Base-by-base conservation (phyloP, 441 rosid species). In the Gossypium gossypioides region DNA sequence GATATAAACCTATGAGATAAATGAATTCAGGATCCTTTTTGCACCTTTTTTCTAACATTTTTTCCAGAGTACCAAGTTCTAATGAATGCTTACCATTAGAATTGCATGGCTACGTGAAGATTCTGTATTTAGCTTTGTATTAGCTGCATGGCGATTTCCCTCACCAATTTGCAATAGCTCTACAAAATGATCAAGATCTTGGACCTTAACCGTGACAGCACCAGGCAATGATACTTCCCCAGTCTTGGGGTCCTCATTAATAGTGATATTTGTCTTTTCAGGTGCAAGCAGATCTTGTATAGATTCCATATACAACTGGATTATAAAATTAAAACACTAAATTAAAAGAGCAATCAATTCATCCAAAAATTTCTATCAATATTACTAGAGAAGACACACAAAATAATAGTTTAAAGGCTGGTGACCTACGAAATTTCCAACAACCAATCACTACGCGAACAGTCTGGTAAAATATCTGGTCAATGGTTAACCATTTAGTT, bases 91-190 rank as follows among this genome's bases (percentile, higher is more conserved):
- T 78, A 90, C 98, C 92, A 83, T 84, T 65, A 93, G 89, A 83
- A 93, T 87, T 40, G 98, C 95, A 80, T 93, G 98, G 81, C 98
- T 93, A 54, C 96, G 95, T 12, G 98, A 93, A 72, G 98, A 93
- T 82, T 93, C 98, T 15, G 97, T 89, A 80, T 93, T 91, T 75
- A 86, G 84, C 82, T 86, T 93, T 74, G 98, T 93, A 73, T 91
- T 91, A 19, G 98, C 93, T 4, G 92, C 91, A 83, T 84, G 84
- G 10, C 96, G 97, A 79, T 93, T 88, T 71, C 89, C 77, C 83
- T 91, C 96, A 1, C 96, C 98, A 27, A 84, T 83, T 84, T 86
- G 95, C 69, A 93, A 84, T 74, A 93, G 79, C 80, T 87, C 87
- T 72, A 83, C 71, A 78, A 93, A 87, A 79, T 85, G 88, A 80